Evolutionary conservation across 2,329 filamentous ascomycete genomes (phyloP), one percentile per base, ranked within the genome.

Genomic region (Pseudofabraea citricarpa): DNA sequence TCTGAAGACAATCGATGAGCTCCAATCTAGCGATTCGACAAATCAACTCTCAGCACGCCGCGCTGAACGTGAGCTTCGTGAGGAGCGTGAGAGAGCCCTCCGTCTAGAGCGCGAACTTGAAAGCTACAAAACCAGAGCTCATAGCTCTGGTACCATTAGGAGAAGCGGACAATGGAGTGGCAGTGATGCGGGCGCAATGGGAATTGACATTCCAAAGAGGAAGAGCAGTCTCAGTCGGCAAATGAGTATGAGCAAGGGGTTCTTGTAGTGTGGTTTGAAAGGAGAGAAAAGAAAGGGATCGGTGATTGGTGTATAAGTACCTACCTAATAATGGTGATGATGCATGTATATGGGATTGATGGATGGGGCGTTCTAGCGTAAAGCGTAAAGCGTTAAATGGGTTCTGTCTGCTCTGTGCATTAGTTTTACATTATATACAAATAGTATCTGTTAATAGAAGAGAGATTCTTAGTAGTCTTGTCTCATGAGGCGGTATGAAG

Each of bases 101-200:
- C 76, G 85, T 23, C 71, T 97, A n/a, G 90, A 96, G 67, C 80
- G 90, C 37, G 91, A 97, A 65, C 66, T 96, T 7, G 90, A 94
- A 54, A 82, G 81, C 2, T 87, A 85, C 79, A 94, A 91, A 62
- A 72, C 71, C 39, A 41, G 39, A 15, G 48, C 46, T 22, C 45
- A 41, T 20, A 44, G 36, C 4, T 48, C 43, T 40, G 47, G 49
- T 9, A 51, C 51, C 46, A 46, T 46, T 19, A 33, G 45, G 33
- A 47, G 41, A 27, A 45, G 42, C 40, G 50, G 49, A 50, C 63
- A 64, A 35, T 59, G 62, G 22, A 62, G 62, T 32, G 68, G 64
- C 47, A 64, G 58, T 42, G 61, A 50, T 19, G 50, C 46, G 2
- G 47, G 48, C 19, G 55, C 53, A 24, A 54, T 51, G 40, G 55